A percentile compares a stretch with the other conserved stretches of the same genome.
Conservation (phyloP, 2,329 filamentous ascomycete species). For the Colletotrichum sansevieriae region DNA sequence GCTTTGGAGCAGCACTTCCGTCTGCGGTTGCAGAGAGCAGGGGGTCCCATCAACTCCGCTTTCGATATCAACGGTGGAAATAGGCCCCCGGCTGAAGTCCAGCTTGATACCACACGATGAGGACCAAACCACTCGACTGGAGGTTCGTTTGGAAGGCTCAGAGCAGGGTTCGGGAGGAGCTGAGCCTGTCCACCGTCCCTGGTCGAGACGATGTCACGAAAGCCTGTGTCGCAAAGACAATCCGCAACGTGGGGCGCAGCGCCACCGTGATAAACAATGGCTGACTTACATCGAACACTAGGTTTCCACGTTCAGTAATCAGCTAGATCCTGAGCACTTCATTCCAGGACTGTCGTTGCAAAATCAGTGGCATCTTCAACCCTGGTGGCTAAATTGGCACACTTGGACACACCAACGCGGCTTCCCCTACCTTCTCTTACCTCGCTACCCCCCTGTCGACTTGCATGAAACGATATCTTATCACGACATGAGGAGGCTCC, state of each 20-base stretch:
- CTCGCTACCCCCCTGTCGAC: not conserved
- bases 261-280: not conserved
- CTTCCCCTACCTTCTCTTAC: too few relatives aligned
- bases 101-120: constrained; percentile 8
- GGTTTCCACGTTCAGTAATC: constrained; percentile 6
- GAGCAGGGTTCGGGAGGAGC: not conserved
- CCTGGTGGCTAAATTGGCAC: not conserved
- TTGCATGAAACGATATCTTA: not conserved
- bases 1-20: not conserved
- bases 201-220: not conserved
- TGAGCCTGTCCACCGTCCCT: not conserved
- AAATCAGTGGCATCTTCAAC: not conserved
- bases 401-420: not conserved
- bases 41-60: constrained; percentile 4
- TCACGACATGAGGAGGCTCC: not conserved
- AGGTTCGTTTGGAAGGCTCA: not conserved
- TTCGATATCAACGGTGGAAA: not conserved
- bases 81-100: not conserved
- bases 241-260: constrained; percentile 4
- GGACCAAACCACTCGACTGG: not conserved
- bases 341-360: not conserved
- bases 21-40: not conserved
- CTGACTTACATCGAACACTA: not conserved
- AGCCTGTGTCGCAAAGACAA: not conserved
- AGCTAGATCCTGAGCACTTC: not conserved